A percentile compares a stretch with the other conserved stretches of the same genome.
Evolutionary conservation across 257 asterid species (phyloP).

Genomic region (Jacaranda mimosifolia): DNA sequence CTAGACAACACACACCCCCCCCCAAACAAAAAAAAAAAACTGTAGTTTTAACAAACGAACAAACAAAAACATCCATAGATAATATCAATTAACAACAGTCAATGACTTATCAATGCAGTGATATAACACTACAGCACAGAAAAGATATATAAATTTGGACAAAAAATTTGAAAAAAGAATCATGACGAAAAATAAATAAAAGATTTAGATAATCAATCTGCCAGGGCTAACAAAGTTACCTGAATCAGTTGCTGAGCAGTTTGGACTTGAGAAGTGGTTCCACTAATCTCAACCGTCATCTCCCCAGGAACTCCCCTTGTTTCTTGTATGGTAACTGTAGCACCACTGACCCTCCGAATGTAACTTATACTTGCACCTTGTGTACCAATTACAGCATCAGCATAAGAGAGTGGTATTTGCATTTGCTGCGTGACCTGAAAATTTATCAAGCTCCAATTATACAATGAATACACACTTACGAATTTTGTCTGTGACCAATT

Average conservation of each 20-base stretch:
- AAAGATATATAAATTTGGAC: no score
- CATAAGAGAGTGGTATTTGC: constrained; percentile 87
- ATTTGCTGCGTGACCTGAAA: constrained; percentile 82
- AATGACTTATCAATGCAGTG: no score
- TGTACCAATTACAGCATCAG: constrained; percentile 97
- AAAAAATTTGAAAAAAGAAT: not conserved
- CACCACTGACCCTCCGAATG: constrained; percentile 94
- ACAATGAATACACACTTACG: not conserved
- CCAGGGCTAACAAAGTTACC: constrained; percentile 47
- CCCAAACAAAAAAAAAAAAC: no score
- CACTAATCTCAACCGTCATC: constrained; percentile 96
- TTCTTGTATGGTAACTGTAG: constrained; percentile 96
- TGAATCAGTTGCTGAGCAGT: constrained; percentile 95
- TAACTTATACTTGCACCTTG: constrained; percentile 93
- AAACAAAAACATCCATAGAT: no score
- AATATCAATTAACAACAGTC: no score
- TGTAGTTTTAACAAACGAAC: no score
- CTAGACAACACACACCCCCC: no score
- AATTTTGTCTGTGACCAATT: not conserved
- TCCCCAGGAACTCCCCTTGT: constrained; percentile 91
- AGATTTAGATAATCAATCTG: not conserved
- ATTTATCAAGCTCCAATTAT: constrained; percentile 29
- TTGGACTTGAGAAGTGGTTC: constrained; percentile 93
- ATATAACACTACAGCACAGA: no score
- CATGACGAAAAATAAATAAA: not conserved